Evolutionary conservation across 139 green algal genomes (phyloP), one percentile per base, ranked within the genome.

Genomic region (Medakamo hakoo): DNA sequence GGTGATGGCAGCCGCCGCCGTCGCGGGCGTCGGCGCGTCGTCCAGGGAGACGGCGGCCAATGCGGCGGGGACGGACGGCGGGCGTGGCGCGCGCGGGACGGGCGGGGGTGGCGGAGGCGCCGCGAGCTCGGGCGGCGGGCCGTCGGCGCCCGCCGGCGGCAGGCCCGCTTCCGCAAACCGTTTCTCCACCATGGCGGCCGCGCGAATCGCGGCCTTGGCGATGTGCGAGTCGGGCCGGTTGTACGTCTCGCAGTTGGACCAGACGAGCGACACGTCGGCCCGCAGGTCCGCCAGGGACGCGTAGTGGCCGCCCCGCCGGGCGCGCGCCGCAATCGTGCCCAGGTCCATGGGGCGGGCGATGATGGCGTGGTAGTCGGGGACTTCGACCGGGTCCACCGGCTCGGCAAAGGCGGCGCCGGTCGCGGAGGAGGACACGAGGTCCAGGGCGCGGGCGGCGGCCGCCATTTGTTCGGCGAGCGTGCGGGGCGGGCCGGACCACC

Each of bases 191-290:
- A 48, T 64, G 58, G 49, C 40, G 32, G 68, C 59, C 1, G 55
- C 27, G 26, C 40, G 49, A 28, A 31, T 24, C 9, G 40, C 61
- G 24, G 58, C 24, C 0, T 28, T 25, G 26, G 48, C 49, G 26
- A 76, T 68, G 5, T 57, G 56, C 4, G 48, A 67, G 27, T 29
- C 62, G 14, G 59, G 27, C 58, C 61, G 24, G 28, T 76, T 76
- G 63, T 63, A 76, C 2, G 62, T 29, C 22, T 40, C 49, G 69
- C 71, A 78, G 69, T 78, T 78, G 63, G 57, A n/a, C 75, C 75
- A 81, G 2, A 76, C 32, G 63, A 52, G 40, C 9, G 40, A 9
- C 9, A 52, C 40, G 40, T 52, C 40, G 40, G 40, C 40, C 9
- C 40, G 9, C 9, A 52, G 9, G 40, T 9, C 40, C 9, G 40